phyloP scores from a whole-genome alignment of 495 filamentous ascomycete genomes.

The Massariosphaeria phaeospora region DNA sequence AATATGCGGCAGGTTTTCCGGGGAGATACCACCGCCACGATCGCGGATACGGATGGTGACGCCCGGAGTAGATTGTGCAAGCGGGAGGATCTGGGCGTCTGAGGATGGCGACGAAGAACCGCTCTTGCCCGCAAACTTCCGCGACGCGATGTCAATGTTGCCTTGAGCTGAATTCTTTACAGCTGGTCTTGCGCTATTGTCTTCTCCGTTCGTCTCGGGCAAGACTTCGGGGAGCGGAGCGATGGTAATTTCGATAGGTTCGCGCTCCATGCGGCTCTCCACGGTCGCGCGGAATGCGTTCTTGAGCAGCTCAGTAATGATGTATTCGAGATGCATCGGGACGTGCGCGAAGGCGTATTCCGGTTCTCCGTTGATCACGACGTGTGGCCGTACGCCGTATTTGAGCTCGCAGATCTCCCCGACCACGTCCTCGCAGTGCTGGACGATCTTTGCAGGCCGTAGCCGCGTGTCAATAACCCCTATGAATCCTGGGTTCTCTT shows the following conservation, averaged over 20 bases:
- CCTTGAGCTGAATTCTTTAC: conserved; percentile 39
- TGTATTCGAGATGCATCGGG: conserved; percentile 94
- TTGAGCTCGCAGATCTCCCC: conserved; percentile 94
- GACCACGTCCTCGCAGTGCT: conserved; percentile 80
- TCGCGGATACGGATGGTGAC: conserved; percentile 95
- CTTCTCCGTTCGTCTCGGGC: conserved; percentile 2
- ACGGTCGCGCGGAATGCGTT: conserved; percentile 93
- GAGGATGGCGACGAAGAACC: conserved; percentile 40
- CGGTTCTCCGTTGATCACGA: conserved; percentile 76
- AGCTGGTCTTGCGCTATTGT: background rate
- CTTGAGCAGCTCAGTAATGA: conserved; percentile 91
- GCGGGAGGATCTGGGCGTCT: conserved; percentile 46
- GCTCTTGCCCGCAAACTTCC: conserved; percentile 32
- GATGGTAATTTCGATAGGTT: conserved; percentile 87
- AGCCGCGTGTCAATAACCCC: conserved; percentile 95
- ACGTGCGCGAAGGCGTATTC: conserved; percentile 83
- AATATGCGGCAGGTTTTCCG: conserved; percentile 75
- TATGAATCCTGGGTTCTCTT: conserved; percentile 63
- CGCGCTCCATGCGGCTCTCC: conserved; percentile 69
- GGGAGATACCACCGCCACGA: conserved; percentile 84
- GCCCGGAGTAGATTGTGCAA: conserved; percentile 62
- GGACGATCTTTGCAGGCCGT: conserved; percentile 72
- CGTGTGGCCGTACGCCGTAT: conserved; percentile 80
- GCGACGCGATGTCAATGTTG: conserved; percentile 33
- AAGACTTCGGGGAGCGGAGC: conserved; percentile 69